Conservation (phyloP, 768 basidiomycete species). For the Royoungia palumana region DNA sequence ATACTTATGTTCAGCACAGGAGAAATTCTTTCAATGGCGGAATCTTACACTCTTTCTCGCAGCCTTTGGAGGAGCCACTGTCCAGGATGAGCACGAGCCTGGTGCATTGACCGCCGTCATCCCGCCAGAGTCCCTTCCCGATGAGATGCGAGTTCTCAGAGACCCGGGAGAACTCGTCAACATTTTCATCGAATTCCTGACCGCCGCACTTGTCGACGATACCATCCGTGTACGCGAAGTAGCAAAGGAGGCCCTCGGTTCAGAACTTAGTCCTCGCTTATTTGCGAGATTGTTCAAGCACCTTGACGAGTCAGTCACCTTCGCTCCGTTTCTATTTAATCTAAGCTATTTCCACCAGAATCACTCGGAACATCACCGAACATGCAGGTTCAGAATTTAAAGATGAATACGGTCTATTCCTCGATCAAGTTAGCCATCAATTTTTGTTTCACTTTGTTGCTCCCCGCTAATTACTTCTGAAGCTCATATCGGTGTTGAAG, state of each 20-base stretch:
- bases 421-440: conserved; percentile 61
- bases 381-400: conserved; percentile 41
- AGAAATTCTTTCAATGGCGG: conserved; percentile 78
- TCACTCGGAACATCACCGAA: conserved; percentile 50
- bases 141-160: conserved; percentile 62
- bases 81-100: conserved; percentile 49
- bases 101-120: conserved; percentile 52
- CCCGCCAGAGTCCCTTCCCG: conserved; percentile 59
- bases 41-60: conserved; percentile 78
- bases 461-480: conserved; percentile 16
- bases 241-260: conserved; percentile 76
- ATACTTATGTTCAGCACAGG: conserved; percentile 39
- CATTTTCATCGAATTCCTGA: conserved; percentile 64
- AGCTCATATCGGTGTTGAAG: conserved; percentile 76
- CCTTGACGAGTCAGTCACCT: conserved; percentile 63
- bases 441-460: neutral
- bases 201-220: conserved; percentile 64
- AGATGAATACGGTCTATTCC: conserved; percentile 45
- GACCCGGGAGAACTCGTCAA: conserved; percentile 57
- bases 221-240: conserved; percentile 69
- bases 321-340: neutral
- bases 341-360: conserved; percentile 31
- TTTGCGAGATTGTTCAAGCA: conserved; percentile 66
- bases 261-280: conserved; percentile 69
- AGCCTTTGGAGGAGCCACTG: conserved; percentile 65